Conservation (phyloP, 1,139 yeast species). For the Yamadazyma atlantica region DNA sequence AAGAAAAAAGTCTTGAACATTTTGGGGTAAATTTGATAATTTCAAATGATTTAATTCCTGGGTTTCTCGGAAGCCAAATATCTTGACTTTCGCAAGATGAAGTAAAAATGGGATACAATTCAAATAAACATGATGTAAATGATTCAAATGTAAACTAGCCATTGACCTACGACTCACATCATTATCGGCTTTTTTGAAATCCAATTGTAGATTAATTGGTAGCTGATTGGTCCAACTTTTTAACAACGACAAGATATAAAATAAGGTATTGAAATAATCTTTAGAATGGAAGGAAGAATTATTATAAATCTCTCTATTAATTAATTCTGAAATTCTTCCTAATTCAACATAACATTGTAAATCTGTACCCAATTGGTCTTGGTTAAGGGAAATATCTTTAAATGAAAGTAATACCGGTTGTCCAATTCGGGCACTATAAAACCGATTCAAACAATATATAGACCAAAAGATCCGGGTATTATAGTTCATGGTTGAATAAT, state of each 20-base stretch:
- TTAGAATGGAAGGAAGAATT: slow-evolving; percentile 17
- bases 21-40: slow-evolving; percentile 17
- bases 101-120: slow-evolving; percentile 28
- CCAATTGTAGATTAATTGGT: slow-evolving; percentile 20
- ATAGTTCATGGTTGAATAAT: slow-evolving; percentile 7
- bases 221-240: slow-evolving; percentile 23
- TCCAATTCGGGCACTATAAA: slow-evolving; percentile 25
- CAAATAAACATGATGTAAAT: slow-evolving; percentile 29
- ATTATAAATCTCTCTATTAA: slow-evolving; percentile 23
- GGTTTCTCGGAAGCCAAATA: slow-evolving; percentile 12
- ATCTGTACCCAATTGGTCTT: not conserved
- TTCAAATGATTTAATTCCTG: slow-evolving; percentile 5
- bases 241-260: slow-evolving; percentile 19
- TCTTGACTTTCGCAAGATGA: slow-evolving; percentile 22
- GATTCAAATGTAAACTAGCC: slow-evolving; percentile 28
- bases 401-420: slow-evolving; percentile 24
- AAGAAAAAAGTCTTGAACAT: slow-evolving; percentile 20
- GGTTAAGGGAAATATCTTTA: slow-evolving; percentile 16
- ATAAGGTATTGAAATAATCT: slow-evolving; percentile 18
- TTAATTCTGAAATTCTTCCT: slow-evolving; percentile 25
- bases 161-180: slow-evolving; percentile 18
- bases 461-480: slow-evolving; percentile 25
- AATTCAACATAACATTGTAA: slow-evolving; percentile 23
- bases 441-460: slow-evolving; percentile 28
- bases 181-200: slow-evolving; percentile 7